phyloP scores from a whole-genome alignment of 768 basidiomycete genomes.

The Asterophora lycoperdoides region DNA sequence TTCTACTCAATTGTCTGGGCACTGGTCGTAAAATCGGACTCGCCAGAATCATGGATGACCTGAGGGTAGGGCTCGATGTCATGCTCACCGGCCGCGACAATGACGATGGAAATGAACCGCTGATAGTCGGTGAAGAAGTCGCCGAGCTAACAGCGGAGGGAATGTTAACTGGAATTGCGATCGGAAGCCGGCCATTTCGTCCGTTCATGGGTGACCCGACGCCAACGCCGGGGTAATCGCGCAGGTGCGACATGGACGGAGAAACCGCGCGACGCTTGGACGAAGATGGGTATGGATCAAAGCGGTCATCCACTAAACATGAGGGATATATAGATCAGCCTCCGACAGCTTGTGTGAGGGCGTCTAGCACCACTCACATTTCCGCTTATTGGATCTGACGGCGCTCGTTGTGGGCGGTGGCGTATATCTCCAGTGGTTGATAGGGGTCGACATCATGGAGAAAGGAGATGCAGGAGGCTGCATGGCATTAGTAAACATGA shows the following conservation, averaged over 20 bases:
- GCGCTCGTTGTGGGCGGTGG: constrained; percentile 77
- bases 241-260: constrained; percentile 66
- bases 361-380: constrained; percentile 44
- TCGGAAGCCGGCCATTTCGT: constrained; percentile 48
- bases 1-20: constrained; percentile 46
- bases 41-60: constrained; percentile 64
- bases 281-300: constrained; percentile 76
- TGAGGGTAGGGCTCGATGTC: constrained; percentile 71
- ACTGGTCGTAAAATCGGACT: constrained; percentile 76
- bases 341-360: background rate
- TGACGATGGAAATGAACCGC: constrained; percentile 43
- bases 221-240: constrained; percentile 49
- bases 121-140: constrained; percentile 69
- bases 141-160: constrained; percentile 62
- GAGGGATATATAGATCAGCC: background rate
- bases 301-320: constrained; percentile 70
- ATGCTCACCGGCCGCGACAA: constrained; percentile 50
- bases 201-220: constrained; percentile 48
- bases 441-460: constrained; percentile 35
- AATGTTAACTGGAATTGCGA: constrained; percentile 62
- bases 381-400: constrained; percentile 77
- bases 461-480: constrained; percentile 62
- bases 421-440: constrained; percentile 74
- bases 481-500: constrained; percentile 14
- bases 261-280: constrained; percentile 82